These are phyloP conservation scores for Boletus speciosus DNA, from an alignment of 768 basidiomycete genomes.

Conservation along the genomic window DNA sequence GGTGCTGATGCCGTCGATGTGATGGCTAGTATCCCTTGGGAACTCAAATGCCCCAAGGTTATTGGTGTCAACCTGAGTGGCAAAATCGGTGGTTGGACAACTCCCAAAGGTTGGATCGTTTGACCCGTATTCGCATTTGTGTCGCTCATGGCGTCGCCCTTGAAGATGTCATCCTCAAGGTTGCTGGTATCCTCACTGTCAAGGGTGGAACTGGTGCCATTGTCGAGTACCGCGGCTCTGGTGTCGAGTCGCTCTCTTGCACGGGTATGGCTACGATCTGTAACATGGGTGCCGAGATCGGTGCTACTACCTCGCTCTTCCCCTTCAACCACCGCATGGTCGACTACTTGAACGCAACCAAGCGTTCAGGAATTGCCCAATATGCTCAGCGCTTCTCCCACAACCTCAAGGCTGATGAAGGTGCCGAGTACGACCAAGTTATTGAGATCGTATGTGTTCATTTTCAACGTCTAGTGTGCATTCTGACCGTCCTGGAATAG, in stretches of 20 bases:
- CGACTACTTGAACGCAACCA: constrained; percentile 93
- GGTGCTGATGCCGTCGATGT: constrained; percentile 99
- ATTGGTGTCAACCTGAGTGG: constrained; percentile 97
- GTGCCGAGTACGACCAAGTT: constrained; percentile 88
- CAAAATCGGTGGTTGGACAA: constrained; percentile 94
- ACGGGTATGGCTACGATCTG: constrained; percentile 99
- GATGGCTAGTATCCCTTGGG: constrained; percentile 98
- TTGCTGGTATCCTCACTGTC: constrained; percentile 97
- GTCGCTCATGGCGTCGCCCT: constrained; percentile 8
- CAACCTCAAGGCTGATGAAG: constrained; percentile 86
- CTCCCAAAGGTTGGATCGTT: constrained; percentile 75
- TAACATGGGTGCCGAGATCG: constrained; percentile 99
- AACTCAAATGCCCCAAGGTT: constrained; percentile 98
- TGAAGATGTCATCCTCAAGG: constrained; percentile 95
- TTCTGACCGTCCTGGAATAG: constrained; percentile 33
- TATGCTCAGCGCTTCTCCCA: constrained; percentile 88
- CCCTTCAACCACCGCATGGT: constrained; percentile 96
- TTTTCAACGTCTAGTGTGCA: background rate
- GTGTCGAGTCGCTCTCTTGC: constrained; percentile 94
- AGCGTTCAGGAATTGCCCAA: constrained; percentile 79
- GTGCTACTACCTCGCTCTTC: constrained; percentile 98
- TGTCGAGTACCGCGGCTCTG: constrained; percentile 93
- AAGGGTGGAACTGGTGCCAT: constrained; percentile 99
- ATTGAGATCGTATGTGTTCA: constrained; percentile 76
- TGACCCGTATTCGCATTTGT: background rate